Evolutionary conservation across 805 yeast genomes (phyloP), one percentile per base, ranked within the genome.

Genomic region (Candida arabinofermentans): DNA sequence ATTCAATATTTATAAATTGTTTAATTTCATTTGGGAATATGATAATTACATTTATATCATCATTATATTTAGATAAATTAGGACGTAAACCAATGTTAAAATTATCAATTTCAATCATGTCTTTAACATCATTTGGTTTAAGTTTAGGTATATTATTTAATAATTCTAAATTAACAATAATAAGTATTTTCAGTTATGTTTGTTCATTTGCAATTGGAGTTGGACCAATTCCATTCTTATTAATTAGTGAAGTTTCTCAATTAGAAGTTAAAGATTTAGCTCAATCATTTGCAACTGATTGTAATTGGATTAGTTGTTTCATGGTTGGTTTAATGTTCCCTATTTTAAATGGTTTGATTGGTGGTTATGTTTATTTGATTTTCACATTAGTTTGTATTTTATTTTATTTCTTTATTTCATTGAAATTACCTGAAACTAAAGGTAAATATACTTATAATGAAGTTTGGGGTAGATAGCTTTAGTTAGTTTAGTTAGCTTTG

Each of bases 191-290:
- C 40, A 57, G 74, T 1, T 90, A 88, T 58, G 89, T 91, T 37
- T 79, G 84, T 1, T 76, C 88, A 22, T 93, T 91, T 68, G 98
- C 97, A 0, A 67, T 85, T 26, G 99, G 99, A 0, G 61, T 89
- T 47, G 99, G 99, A 0, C 99, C 99, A 6, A 89, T 93, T 41
- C 99, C 99, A 32, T 91, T 93, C 65, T 66, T 91, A 50, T 65
- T 90, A 39, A 82, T 91, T 9, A 78, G 95, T 6, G 98, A 93
- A 59, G 81, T 91, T n/a, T 83, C 95, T 0, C 95, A 89, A 46
- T 66, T 74, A 2, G 78, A 80, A 44, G 91, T 91, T 2, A 81
- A 80, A 43, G 90, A 90, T 2, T 70, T 80, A 34, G 97, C 98
- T 0, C 99, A 93, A 64, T 83, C 96, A 58, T 83, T 86, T 71